phyloP scores from a whole-genome alignment of 2,329 filamentous ascomycete species.

The Pseudomassariella vexata region DNA sequence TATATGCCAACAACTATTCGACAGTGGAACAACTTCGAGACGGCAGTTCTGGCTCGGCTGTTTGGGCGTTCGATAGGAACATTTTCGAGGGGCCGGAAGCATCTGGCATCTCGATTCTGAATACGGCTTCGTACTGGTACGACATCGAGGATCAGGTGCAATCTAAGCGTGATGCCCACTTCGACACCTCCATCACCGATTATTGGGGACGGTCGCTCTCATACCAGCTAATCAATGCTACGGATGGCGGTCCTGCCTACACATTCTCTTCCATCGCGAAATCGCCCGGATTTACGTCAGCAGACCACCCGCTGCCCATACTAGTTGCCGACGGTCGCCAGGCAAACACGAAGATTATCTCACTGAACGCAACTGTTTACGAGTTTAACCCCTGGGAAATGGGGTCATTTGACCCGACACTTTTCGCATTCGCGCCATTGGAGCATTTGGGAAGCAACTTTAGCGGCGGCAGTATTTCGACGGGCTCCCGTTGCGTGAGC shows the following conservation, averaged over 20 bases:
- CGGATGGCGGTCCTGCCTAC: slow-evolving; percentile 60
- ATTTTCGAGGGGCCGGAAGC: slow-evolving; percentile 28
- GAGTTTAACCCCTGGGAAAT: slow-evolving; percentile 79
- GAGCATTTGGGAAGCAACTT: slow-evolving; percentile 71
- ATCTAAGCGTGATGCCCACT: slow-evolving; percentile 59
- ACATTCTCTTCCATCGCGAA: slow-evolving; percentile 70
- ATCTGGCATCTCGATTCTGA: slow-evolving; percentile 17
- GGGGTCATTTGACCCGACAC: slow-evolving; percentile 68
- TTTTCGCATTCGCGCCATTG: slow-evolving; percentile 66
- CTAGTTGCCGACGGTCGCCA: slow-evolving; percentile 64
- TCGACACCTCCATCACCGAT: slow-evolving; percentile 62
- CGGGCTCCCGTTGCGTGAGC: slow-evolving; percentile 56
- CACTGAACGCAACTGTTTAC: slow-evolving; percentile 67
- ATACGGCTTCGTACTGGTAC: slow-evolving; percentile 50
- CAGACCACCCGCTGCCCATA: slow-evolving; percentile 65
- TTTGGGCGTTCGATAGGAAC: slow-evolving; percentile 30
- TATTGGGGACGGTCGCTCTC: slow-evolving; percentile 68
- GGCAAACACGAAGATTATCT: slow-evolving; percentile 55
- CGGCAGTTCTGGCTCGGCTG: slow-evolving; percentile 19
- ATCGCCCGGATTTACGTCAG: slow-evolving; percentile 55
- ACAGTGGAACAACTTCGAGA: slow-evolving; percentile 39
- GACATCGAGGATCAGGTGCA: slow-evolving; percentile 52
- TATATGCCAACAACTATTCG: slow-evolving; percentile 73
- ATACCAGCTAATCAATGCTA: slow-evolving; percentile 65
- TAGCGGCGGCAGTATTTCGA: slow-evolving; percentile 51